Conservation (phyloP, 2,329 filamentous ascomycete species). For the Colletotrichum cuscutae region DNA sequence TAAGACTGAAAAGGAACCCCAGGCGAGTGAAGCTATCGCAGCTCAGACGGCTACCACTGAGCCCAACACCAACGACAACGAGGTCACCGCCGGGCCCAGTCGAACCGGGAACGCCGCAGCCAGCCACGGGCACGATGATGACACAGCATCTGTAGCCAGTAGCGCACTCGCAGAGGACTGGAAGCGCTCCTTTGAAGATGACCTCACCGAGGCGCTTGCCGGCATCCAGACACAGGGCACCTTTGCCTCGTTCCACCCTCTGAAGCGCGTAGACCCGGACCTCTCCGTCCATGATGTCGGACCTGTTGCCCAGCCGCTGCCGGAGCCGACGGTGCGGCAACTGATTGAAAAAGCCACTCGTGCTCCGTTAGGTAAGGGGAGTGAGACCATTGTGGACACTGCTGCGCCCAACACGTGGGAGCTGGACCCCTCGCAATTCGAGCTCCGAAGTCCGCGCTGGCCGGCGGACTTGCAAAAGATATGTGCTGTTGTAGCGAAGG, state of each 20-base stretch:
- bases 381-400: slow-evolving; percentile 51
- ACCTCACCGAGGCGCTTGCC: slow-evolving; percentile 21
- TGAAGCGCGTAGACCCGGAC: slow-evolving; percentile 15
- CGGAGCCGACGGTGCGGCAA: slow-evolving; percentile 37
- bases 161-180: neutral
- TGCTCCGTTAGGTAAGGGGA: slow-evolving; percentile 51
- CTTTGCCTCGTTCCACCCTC: slow-evolving; percentile 31
- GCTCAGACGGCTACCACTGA: neutral
- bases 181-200: slow-evolving; percentile 6
- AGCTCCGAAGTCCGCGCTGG: slow-evolving; percentile 49
- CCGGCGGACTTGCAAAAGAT: slow-evolving; percentile 38
- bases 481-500: slow-evolving; percentile 38
- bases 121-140: neutral
- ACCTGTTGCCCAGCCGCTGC: slow-evolving; percentile 40
- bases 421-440: slow-evolving; percentile 50
- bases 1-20: neutral
- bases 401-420: slow-evolving; percentile 55
- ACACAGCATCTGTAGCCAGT: neutral
- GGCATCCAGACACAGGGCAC: slow-evolving; percentile 33
- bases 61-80: neutral
- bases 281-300: slow-evolving; percentile 37
- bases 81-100: neutral
- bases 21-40: neutral
- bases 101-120: neutral
- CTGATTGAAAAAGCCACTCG: slow-evolving; percentile 42